Conservation (phyloP, 164 flowering plant species). For the Piper betle region DNA sequence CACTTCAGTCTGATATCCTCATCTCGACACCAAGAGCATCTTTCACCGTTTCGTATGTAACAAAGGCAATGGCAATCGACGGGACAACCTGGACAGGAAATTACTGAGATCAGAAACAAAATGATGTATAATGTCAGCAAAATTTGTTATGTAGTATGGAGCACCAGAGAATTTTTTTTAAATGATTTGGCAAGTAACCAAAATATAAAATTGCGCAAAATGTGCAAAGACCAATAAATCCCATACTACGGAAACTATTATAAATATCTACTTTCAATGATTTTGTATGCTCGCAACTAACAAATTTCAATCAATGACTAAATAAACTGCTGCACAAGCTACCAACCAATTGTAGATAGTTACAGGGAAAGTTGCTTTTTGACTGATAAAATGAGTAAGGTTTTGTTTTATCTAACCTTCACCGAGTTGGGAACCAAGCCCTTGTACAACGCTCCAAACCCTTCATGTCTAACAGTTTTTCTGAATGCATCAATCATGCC, state of each 20-base stretch:
- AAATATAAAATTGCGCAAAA: too few relatives aligned
- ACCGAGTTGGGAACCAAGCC: slow-evolving; percentile 97
- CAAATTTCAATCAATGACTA: too few relatives aligned
- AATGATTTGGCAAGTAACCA: too few relatives aligned
- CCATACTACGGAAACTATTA: too few relatives aligned
- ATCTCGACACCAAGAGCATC: slow-evolving; percentile 79
- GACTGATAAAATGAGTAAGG: slow-evolving; percentile 6
- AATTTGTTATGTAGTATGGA: too few relatives aligned
- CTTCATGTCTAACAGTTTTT: slow-evolving; percentile 85
- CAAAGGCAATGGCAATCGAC: slow-evolving; percentile 92
- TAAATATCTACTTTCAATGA: too few relatives aligned
- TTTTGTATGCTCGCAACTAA: too few relatives aligned
- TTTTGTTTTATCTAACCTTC: slow-evolving; percentile 35
- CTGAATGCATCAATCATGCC: slow-evolving; percentile 97
- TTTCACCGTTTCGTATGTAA: slow-evolving; percentile 76
- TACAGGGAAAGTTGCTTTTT: too few relatives aligned
- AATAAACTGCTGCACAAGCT: too few relatives aligned
- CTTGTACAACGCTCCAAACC: slow-evolving; percentile 86
- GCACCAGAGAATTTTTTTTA: too few relatives aligned
- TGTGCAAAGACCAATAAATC: too few relatives aligned
- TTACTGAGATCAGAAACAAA: neutral
- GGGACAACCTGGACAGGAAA: slow-evolving; percentile 69
- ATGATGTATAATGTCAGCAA: neutral
- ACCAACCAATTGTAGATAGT: too few relatives aligned
- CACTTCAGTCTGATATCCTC: slow-evolving; percentile 80